Percentiles rank a stretch among this genome's conserved stretches.
Evolutionary conservation across 106 monocot species (phyloP).

Genomic region (Acorus gramineus): DNA sequence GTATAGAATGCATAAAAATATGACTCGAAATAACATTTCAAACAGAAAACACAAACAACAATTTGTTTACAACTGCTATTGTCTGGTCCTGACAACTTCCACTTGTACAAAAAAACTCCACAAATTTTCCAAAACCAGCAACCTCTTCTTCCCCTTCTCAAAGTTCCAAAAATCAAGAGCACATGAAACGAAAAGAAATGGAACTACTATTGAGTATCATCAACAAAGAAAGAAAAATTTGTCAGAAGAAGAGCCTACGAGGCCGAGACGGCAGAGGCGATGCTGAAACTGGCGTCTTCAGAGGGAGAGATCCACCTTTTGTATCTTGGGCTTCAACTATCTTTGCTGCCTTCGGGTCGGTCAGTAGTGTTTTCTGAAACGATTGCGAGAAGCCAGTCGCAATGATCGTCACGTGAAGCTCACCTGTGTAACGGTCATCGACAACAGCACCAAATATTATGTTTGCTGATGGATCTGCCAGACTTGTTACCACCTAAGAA

Average conservation of each 20-base stretch:
- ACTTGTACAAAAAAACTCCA: too few species aligned
- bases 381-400: constrained; percentile 28
- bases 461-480: constrained; percentile 33
- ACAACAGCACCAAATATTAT: constrained; percentile 32
- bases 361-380: constrained; percentile 21
- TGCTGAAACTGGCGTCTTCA: not conserved
- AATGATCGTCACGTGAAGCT: constrained; percentile 28
- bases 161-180: too few species aligned
- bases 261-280: constrained; percentile 1
- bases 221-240: too few species aligned
- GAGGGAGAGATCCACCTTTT: not conserved
- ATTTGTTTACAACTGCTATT: too few species aligned
- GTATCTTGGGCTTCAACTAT: constrained; percentile 6
- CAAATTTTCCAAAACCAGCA: too few species aligned
- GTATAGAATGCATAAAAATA: too few species aligned
- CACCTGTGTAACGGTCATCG: constrained; percentile 25
- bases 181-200: too few species aligned
- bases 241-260: not conserved
- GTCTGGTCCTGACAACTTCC: too few species aligned
- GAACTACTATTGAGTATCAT: too few species aligned
- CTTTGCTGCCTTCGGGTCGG: constrained; percentile 10
- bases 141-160: not conserved
- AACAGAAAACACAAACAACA: too few species aligned
- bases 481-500: not conserved
- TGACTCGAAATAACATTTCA: too few species aligned